Evolutionary conservation across 140 eudicot species (phyloP).

Genomic region (Erigeron philadelphicus): DNA sequence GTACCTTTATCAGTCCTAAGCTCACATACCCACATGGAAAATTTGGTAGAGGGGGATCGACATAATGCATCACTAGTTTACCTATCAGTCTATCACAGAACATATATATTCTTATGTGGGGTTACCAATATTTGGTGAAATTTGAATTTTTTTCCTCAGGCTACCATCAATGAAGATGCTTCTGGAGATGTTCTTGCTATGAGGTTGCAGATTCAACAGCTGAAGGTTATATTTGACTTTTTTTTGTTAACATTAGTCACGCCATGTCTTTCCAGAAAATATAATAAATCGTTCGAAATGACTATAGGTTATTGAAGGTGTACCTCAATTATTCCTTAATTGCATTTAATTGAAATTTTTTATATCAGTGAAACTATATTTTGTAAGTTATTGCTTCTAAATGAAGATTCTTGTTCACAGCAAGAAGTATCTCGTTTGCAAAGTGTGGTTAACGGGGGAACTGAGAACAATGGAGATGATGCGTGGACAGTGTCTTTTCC

Average conservation of each 20-base stretch:
- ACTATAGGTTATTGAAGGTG: neutral
- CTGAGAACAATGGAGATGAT: conserved; percentile 54
- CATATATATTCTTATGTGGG: neutral
- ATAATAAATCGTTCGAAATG: neutral
- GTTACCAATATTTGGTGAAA: conserved; percentile 5
- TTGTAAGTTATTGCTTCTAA: conserved; percentile 15
- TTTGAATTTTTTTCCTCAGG: conserved; percentile 40
- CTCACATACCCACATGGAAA: conserved; percentile 1
- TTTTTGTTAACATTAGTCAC: conserved; percentile 1
- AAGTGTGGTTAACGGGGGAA: conserved; percentile 64
- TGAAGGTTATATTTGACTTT: conserved; percentile 51
- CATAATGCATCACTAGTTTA: neutral
- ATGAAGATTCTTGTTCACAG: conserved; percentile 35
- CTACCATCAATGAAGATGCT: conserved; percentile 96
- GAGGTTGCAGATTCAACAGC: conserved; percentile 88
- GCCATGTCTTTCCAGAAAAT: conserved; percentile 10
- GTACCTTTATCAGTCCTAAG: neutral
- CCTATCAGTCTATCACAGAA: neutral
- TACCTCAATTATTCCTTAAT: neutral
- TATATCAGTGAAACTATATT: neutral
- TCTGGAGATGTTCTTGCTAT: conserved; percentile 98
- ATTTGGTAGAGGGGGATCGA: neutral
- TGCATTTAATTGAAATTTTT: neutral
- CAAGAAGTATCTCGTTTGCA: conserved; percentile 85
- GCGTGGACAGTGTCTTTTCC: conserved; percentile 47